Percentiles rank a stretch among this genome's conserved stretches.
phyloP scores from a whole-genome alignment of 352 stramenopile species.

The Pythium aphanidermatum region DNA sequence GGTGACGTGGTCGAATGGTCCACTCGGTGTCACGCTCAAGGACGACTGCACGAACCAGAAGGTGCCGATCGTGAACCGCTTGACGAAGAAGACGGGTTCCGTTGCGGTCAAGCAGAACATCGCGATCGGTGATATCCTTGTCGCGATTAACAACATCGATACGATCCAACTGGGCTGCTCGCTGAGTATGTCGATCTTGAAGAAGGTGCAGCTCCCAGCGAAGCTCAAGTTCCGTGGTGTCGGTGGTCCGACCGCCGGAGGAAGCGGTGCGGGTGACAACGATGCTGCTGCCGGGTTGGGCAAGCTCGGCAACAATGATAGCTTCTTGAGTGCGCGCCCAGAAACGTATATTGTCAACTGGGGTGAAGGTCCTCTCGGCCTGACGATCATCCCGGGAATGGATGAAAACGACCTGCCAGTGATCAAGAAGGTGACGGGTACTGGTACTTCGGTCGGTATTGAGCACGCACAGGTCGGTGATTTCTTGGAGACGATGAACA shows the following conservation, averaged over 20 bases:
- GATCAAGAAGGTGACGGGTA: slow-evolving; percentile 87
- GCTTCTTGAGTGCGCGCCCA: no score
- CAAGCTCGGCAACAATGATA: slow-evolving; percentile 16
- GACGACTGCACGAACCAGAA: slow-evolving; percentile 81
- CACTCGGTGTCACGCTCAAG: slow-evolving; percentile 79
- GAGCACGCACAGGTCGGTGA: slow-evolving; percentile 80
- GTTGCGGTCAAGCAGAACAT: slow-evolving; percentile 88
- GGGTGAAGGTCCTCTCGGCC: slow-evolving; percentile 67
- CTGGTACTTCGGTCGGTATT: slow-evolving; percentile 67
- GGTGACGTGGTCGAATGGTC: slow-evolving; percentile 83
- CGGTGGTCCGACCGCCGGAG: slow-evolving; percentile 36
- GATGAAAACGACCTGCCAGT: slow-evolving; percentile 74
- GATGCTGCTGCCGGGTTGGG: slow-evolving; percentile 17
- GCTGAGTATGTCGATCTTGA: slow-evolving; percentile 85
- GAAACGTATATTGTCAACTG: slow-evolving; percentile 73
- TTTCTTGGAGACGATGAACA: slow-evolving; percentile 79
- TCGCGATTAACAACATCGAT: slow-evolving; percentile 88
- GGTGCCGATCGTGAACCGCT: slow-evolving; percentile 80
- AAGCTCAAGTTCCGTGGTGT: slow-evolving; percentile 83
- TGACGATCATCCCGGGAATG: slow-evolving; percentile 83
- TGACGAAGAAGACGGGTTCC: slow-evolving; percentile 82
- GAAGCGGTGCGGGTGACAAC: slow-evolving; percentile 7
- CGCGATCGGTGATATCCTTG: slow-evolving; percentile 76
- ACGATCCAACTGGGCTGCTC: slow-evolving; percentile 84
- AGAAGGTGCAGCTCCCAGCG: slow-evolving; percentile 81